Percentiles rank a stretch among this genome's conserved stretches.
Evolutionary conservation across 495 filamentous ascomycete species (phyloP).

Genomic region (Aspergillus panamensis): DNA sequence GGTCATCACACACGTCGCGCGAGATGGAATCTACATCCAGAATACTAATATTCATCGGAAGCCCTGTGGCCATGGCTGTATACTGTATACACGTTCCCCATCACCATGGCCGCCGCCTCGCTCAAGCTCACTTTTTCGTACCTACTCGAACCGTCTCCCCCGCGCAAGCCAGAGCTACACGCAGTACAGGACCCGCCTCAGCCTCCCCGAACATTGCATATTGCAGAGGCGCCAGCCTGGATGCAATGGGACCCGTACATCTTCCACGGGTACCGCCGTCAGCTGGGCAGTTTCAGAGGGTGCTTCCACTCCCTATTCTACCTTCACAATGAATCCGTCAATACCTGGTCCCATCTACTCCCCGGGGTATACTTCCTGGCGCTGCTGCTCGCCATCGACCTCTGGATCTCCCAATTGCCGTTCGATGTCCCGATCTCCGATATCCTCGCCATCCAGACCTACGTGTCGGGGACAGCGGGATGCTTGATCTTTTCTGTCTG

Average conservation of each 20-base stretch:
- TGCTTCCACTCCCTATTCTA: slow-evolving; percentile 9
- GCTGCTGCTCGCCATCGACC: not conserved
- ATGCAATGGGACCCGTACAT: not conserved
- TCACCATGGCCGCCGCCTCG: not conserved
- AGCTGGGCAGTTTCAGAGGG: not conserved
- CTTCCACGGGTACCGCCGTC: not conserved
- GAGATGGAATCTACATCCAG: not conserved
- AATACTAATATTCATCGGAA: not conserved
- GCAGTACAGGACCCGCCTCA: not conserved
- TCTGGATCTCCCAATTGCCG: not conserved
- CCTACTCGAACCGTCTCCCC: not conserved
- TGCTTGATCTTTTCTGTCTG: slow-evolving; percentile 5
- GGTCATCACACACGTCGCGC: not conserved
- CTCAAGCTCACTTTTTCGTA: not conserved
- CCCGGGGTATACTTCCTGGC: not conserved
- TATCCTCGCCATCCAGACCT: slow-evolving; percentile 2
- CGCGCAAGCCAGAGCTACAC: not conserved
- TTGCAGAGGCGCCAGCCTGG: not conserved
- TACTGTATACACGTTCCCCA: not conserved
- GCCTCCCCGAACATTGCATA: not conserved
- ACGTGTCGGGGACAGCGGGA: slow-evolving; percentile 1
- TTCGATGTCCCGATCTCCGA: not conserved
- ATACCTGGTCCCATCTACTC: slow-evolving; percentile 7
- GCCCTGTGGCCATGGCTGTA: not conserved
- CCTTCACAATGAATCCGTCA: slow-evolving; percentile 9